Evolutionary conservation across 1,284 basidiomycete genomes (phyloP), one percentile per base, ranked within the genome.

Genomic region (Cryptococcus hybrid): DNA sequence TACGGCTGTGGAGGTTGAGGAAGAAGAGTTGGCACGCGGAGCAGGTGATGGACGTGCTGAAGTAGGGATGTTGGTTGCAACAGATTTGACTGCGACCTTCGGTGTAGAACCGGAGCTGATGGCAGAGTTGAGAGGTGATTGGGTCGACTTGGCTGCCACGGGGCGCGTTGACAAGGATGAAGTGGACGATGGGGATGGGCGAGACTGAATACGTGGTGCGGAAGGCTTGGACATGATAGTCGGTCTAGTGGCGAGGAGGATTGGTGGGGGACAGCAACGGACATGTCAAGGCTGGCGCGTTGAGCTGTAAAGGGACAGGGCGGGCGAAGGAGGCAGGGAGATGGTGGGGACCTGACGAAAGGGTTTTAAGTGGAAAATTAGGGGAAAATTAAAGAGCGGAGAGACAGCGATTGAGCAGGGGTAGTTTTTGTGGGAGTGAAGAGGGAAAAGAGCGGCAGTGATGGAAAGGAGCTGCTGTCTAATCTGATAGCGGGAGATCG

Each of bases 221-320:
- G 51, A 47, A 24, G 59, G 45, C 40, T 45, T 57, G 34, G 56
- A 30, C 15, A 55, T 45, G 46, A 61, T 54, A n/a, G 45, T 57
- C 7, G 55, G 56, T 34, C 55, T 54, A 60, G 58, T 60, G 58
- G 58, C 58, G 55, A 57, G 55, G 48, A 46, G 34, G 15, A 50
- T 18, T 12, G 40, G 42, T 18, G 55, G 38, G 1, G 47, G 12
- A 55, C 56, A 36, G 59, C 59, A 11, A 57, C 55, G 15, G 59
- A 57, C 59, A 61, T 57, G 18, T 38, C 52, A 35, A 46, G 38
- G 18, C 18, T 18, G 18, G 18, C 18, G 18, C 18, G 18, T 18
- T 18, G 18, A 18, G 18, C 18, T 18, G 18, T 18, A 18, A 18
- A 18, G 18, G 18, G 18, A 18, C 18, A 18, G 18, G 18, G 18